Evolutionary conservation across 768 basidiomycete species (phyloP).

Genomic region (Sarcodon aspratus): DNA sequence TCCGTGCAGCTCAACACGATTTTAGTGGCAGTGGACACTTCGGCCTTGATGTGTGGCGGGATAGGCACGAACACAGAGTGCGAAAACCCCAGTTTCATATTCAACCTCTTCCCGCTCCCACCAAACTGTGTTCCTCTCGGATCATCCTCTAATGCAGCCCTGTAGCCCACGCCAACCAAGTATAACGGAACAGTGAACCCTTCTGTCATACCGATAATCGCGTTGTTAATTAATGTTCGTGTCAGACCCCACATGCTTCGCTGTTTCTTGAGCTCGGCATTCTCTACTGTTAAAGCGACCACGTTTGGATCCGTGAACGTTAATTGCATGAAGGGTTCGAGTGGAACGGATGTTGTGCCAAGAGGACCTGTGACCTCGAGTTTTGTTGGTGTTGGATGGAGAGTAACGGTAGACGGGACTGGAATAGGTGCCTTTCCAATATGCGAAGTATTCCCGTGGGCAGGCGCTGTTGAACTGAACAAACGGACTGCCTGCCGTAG

Average conservation of each 20-base stretch:
- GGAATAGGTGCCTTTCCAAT: conserved; percentile 36
- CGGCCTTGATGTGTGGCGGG: conserved; percentile 69
- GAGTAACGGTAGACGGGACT: conserved; percentile 38
- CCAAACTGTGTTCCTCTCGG: conserved; percentile 39
- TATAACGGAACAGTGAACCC: conserved; percentile 79
- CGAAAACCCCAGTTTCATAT: conserved; percentile 89
- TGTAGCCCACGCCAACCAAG: conserved; percentile 92
- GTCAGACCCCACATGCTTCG: conserved; percentile 94
- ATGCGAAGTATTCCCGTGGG: conserved; percentile 23
- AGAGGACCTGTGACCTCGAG: conserved; percentile 50
- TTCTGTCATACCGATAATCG: conserved; percentile 79
- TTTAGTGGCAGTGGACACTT: conserved; percentile 75
- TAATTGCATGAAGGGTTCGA: conserved; percentile 35
- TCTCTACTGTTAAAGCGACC: conserved; percentile 32
- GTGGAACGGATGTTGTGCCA: conserved; percentile 35
- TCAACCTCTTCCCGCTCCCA: conserved; percentile 55
- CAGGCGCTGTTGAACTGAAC: conserved; percentile 38
- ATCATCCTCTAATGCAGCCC: conserved; percentile 77
- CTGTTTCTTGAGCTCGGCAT: conserved; percentile 63
- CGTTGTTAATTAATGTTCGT: conserved; percentile 81
- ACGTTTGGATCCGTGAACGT: conserved; percentile 20
- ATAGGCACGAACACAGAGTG: conserved; percentile 80
- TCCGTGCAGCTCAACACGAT: conserved; percentile 76
- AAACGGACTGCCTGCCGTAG: conserved; percentile 16
- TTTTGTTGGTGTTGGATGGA: conserved; percentile 20